Evolutionary conservation across 352 stramenopile species (phyloP).

Genomic region (Pythium guiyangense): DNA sequence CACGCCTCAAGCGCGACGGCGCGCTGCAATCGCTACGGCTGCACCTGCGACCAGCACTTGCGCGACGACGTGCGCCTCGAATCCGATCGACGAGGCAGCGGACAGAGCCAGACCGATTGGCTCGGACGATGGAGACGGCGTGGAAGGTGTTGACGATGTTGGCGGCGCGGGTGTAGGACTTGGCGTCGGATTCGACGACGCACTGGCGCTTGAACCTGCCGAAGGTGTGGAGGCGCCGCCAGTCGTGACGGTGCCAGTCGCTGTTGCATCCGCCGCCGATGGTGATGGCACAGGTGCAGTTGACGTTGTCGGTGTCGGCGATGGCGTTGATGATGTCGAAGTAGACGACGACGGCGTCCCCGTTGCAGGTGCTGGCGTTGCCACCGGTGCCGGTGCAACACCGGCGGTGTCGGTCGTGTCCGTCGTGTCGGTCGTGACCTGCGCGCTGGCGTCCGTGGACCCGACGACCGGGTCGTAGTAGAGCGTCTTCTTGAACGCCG

Average conservation of each 20-base stretch:
- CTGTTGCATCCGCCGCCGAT: not conserved
- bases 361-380: not conserved
- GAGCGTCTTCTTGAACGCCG: conserved; percentile 26
- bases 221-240: no score
- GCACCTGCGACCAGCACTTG: no score
- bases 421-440: not conserved
- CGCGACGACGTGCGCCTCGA: no score
- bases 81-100: no score
- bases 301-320: not conserved
- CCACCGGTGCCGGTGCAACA: not conserved
- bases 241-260: not conserved
- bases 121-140: no score
- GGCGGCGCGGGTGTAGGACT: no score
- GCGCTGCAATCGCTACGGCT: no score
- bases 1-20: no score
- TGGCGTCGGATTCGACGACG: no score
- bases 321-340: not conserved
- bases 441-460: conserved; percentile 6
- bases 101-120: no score
- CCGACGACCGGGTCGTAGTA: conserved; percentile 55
- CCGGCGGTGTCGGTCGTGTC: not conserved
- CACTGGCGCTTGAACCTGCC: no score
- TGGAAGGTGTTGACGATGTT: no score
- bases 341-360: not conserved
- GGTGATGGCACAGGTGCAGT: not conserved